Percentiles rank a stretch among this genome's conserved stretches.
These are phyloP conservation scores for Hyphopichia pseudoburtonii DNA, from an alignment of 1,139 yeast species.

Conservation along the genomic window DNA sequence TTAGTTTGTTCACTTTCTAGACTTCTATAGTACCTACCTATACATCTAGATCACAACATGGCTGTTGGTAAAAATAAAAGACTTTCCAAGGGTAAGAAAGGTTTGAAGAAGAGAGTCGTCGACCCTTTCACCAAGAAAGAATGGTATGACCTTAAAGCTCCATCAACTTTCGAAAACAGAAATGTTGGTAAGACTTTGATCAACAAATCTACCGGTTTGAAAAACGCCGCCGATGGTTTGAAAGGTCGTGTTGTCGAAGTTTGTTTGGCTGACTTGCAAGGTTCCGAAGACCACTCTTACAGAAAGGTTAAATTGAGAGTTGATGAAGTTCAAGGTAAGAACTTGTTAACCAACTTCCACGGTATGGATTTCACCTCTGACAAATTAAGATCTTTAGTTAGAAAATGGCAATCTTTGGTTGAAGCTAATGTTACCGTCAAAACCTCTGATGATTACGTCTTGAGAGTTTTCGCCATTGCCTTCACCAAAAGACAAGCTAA, in stretches of 20 bases:
- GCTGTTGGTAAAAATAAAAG: constrained; percentile 58
- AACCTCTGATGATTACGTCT: constrained; percentile 51
- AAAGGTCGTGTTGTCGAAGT: constrained; percentile 55
- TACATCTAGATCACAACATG: constrained; percentile 18
- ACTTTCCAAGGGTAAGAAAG: constrained; percentile 55
- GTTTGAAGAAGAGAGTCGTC: constrained; percentile 52
- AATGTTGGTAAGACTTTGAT: constrained; percentile 53
- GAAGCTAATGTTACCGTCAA: constrained; percentile 54
- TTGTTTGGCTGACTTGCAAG: constrained; percentile 51
- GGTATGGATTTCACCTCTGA: constrained; percentile 52
- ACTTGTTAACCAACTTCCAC: constrained; percentile 55
- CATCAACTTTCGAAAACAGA: constrained; percentile 52
- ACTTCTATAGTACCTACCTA: not conserved
- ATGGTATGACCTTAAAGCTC: constrained; percentile 55
- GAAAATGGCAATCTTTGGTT: constrained; percentile 56
- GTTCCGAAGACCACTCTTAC: constrained; percentile 53
- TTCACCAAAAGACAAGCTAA: constrained; percentile 55
- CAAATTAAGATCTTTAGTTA: constrained; percentile 52
- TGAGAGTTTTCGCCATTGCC: constrained; percentile 52
- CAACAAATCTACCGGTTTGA: constrained; percentile 53
- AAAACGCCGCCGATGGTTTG: constrained; percentile 53
- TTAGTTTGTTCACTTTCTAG: no score
- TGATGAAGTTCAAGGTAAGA: constrained; percentile 55
- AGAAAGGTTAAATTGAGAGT: constrained; percentile 55
- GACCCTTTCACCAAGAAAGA: constrained; percentile 55